phyloP scores from a whole-genome alignment of 768 basidiomycete genomes.

The Asterophora parasitica region DNA sequence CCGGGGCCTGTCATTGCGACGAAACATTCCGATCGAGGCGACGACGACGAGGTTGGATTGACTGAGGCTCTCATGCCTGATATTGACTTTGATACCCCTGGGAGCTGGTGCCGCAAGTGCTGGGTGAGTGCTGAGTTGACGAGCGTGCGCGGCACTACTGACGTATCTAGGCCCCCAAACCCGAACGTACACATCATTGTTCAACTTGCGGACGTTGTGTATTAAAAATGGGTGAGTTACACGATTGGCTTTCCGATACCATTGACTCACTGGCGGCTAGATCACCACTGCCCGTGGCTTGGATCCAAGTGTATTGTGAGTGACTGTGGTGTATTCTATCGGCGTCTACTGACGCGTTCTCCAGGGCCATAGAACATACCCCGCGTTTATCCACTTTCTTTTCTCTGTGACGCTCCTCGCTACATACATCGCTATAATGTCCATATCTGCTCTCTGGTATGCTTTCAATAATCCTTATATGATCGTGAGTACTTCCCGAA shows the following conservation, averaged over 20 bases:
- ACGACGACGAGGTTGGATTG: constrained; percentile 43
- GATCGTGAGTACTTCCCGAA: constrained; percentile 44
- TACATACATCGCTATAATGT: constrained; percentile 52
- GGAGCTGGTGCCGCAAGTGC: constrained; percentile 75
- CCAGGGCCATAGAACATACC: constrained; percentile 80
- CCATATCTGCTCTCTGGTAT: constrained; percentile 50
- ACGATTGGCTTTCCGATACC: not conserved
- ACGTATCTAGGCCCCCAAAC: constrained; percentile 53
- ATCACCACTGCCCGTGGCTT: constrained; percentile 87
- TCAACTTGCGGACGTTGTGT: constrained; percentile 71
- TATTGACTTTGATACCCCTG: constrained; percentile 47
- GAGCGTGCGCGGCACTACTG: not conserved
- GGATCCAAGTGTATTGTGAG: constrained; percentile 73
- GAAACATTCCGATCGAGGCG: constrained; percentile 23
- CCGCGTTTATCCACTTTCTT: constrained; percentile 79
- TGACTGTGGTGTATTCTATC: constrained; percentile 2
- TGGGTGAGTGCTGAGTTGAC: constrained; percentile 37
- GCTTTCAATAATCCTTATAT: constrained; percentile 58
- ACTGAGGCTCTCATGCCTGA: constrained; percentile 58
- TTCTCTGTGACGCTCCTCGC: constrained; percentile 58
- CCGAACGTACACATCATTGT: constrained; percentile 80
- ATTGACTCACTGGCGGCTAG: constrained; percentile 30
- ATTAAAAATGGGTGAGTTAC: constrained; percentile 74
- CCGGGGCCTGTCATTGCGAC: constrained; percentile 55
- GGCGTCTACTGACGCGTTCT: constrained; percentile 1